Base-by-base conservation (phyloP, 108 stramenopile species). In the Cyclotella cryptica region DNA sequence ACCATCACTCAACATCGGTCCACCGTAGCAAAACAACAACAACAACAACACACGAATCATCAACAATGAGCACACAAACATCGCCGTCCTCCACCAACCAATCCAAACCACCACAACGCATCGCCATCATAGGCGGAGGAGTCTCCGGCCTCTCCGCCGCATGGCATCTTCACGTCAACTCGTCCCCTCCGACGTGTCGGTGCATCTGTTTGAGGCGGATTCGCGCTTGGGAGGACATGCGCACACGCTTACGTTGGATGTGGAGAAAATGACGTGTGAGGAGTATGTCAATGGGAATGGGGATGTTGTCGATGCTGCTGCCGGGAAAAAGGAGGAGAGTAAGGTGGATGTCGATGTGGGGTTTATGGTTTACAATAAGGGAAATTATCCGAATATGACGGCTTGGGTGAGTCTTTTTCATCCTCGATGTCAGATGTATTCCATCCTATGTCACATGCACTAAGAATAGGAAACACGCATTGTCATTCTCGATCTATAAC, bases 301-400 rank as follows among this genome's bases (percentile, higher is more conserved):
- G 21, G 41, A 52, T 41, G n/a, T 27, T 10, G 47, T n/a, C 44
- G n/a, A n/a, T 17, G 21, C 49, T 21, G 71, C 85, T 47, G 86
- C 77, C 26, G 55, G 2, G 24, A 3, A 12, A 21, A 57, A 57
- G 55, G 8, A 57, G 55, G 24, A 22, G 19, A 22, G 55, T 24
- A 80, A 77, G 41, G 87, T 90, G 0, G 96, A 97, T 80, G 92
- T 96, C 43, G 98, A 97, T 72, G 88, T 89, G 40, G 98, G 98
- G 0, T 99, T 99, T 86, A 98, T 98, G 97, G 98, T 99, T 22
- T 98, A 90, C 84, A 99, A 99, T 66, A 60, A 85, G 15, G 74
- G 65, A 39, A 99, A 98, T 65, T 99, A 99, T 88, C 98, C 98
- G 64, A 96, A 98, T 75, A 86, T 99, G 92, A 87, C 89, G 26